These are phyloP conservation scores for Raddia distichophylla DNA, from an alignment of 176 grass and related monocot species.

Conservation along the genomic window DNA sequence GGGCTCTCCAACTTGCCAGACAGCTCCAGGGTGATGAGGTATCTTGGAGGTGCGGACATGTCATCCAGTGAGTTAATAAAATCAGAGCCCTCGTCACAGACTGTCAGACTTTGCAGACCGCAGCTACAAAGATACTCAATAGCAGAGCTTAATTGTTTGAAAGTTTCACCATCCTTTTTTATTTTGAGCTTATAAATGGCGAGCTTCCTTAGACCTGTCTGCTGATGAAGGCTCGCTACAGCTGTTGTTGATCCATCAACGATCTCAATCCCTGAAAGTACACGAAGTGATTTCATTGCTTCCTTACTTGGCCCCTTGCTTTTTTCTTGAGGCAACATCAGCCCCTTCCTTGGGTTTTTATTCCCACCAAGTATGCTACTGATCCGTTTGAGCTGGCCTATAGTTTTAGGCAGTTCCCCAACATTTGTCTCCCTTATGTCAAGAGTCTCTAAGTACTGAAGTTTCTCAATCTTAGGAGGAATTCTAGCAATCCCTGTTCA, in stretches of 20 bases:
- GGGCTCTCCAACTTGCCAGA: neutral
- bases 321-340: constrained; percentile 16
- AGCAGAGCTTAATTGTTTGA: too few species aligned
- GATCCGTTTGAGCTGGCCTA: neutral
- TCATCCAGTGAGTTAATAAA: constrained; percentile 18
- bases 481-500: neutral
- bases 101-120: neutral
- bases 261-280: constrained; percentile 31
- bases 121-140: constrained; percentile 21
- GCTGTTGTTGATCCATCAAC: neutral
- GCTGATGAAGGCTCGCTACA: constrained; percentile 14
- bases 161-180: too few species aligned
- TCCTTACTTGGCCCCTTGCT: neutral
- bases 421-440: neutral
- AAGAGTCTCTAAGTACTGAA: neutral
- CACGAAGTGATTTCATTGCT: neutral
- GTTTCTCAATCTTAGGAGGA: neutral
- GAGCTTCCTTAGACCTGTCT: too few species aligned
- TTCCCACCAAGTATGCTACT: constrained; percentile 24
- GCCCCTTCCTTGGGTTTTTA: neutral
- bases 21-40: constrained; percentile 9
- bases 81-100: neutral
- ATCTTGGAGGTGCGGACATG: constrained; percentile 1
- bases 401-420: neutral
- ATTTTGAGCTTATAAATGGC: too few species aligned